phyloP scores from a whole-genome alignment of 2,329 filamentous ascomycete genomes.

The Pleoardoris graminearum region DNA sequence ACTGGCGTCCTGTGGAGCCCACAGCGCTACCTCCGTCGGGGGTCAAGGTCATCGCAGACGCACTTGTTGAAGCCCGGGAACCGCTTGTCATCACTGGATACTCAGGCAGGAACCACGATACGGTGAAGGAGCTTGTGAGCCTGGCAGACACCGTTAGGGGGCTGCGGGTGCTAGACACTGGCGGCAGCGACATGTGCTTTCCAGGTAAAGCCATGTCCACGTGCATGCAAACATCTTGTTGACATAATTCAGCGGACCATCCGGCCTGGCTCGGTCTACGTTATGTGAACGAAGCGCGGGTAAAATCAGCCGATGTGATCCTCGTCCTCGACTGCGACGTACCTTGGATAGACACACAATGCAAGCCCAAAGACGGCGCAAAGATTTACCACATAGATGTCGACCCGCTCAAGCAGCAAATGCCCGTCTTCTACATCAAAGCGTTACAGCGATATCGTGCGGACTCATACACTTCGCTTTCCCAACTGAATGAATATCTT shows the following conservation, averaged over 20 bases:
- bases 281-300: slow-evolving; percentile 73
- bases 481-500: slow-evolving; percentile 69
- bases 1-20: slow-evolving; percentile 72
- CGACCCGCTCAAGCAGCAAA: slow-evolving; percentile 67
- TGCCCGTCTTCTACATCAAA: slow-evolving; percentile 62
- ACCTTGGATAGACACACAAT: slow-evolving; percentile 86
- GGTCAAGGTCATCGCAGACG: slow-evolving; percentile 63
- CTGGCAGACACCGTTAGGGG: slow-evolving; percentile 70
- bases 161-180: slow-evolving; percentile 73
- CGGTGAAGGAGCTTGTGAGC: slow-evolving; percentile 64
- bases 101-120: slow-evolving; percentile 67
- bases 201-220: slow-evolving; percentile 51
- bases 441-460: slow-evolving; percentile 57
- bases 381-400: slow-evolving; percentile 68
- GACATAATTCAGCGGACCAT: slow-evolving; percentile 50
- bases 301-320: slow-evolving; percentile 80
- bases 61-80: slow-evolving; percentile 64
- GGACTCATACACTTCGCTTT: slow-evolving; percentile 60
- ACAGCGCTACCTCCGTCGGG: slow-evolving; percentile 62
- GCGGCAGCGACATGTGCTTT: slow-evolving; percentile 81
- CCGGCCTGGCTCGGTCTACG: slow-evolving; percentile 63
- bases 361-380: slow-evolving; percentile 59
- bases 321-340: slow-evolving; percentile 87
- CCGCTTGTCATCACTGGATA: slow-evolving; percentile 75
- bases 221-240: not conserved